These are phyloP conservation scores for Suillus alpinus DNA, from an alignment of 768 basidiomycete genomes.

Conservation along the genomic window DNA sequence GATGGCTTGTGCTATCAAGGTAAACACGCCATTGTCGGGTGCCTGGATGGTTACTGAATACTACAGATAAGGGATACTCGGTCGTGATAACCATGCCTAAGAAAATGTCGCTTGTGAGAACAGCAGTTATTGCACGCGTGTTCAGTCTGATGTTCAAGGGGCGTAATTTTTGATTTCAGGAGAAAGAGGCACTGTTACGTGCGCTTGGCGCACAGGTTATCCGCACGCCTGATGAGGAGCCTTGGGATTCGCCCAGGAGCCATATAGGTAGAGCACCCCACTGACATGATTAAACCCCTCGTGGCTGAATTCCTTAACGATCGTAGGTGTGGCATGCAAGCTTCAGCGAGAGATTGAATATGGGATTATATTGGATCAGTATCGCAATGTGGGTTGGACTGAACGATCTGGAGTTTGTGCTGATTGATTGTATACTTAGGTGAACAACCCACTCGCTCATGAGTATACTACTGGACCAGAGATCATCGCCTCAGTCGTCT, in stretches of 20 bases:
- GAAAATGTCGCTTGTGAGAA: conserved; percentile 83
- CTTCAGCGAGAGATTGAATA: conserved; percentile 77
- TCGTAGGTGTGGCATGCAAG: conserved; percentile 78
- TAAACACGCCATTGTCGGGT: conserved; percentile 30
- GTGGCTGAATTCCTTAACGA: conserved; percentile 88
- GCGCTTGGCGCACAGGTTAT: conserved; percentile 94
- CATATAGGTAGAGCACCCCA: conserved; percentile 76
- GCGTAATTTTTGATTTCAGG: conserved; percentile 35
- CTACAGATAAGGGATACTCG: conserved; percentile 85
- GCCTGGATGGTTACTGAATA: conserved; percentile 59
- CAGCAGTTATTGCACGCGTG: neutral
- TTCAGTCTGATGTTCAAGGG: neutral
- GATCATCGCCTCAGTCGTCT: conserved; percentile 75
- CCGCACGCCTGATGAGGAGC: conserved; percentile 87
- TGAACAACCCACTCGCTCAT: conserved; percentile 88
- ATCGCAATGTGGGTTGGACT: conserved; percentile 56
- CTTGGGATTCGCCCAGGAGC: conserved; percentile 86
- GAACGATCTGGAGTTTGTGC: neutral
- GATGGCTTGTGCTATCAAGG: conserved; percentile 92
- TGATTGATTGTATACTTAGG: conserved; percentile 32
- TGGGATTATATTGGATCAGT: conserved; percentile 93
- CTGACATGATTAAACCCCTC: conserved; percentile 39
- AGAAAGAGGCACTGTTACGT: conserved; percentile 90
- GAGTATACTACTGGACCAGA: conserved; percentile 90
- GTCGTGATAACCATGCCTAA: conserved; percentile 89